Conservation (phyloP, 345 rosid species). For the Psidium friedrichsthalianum region DNA sequence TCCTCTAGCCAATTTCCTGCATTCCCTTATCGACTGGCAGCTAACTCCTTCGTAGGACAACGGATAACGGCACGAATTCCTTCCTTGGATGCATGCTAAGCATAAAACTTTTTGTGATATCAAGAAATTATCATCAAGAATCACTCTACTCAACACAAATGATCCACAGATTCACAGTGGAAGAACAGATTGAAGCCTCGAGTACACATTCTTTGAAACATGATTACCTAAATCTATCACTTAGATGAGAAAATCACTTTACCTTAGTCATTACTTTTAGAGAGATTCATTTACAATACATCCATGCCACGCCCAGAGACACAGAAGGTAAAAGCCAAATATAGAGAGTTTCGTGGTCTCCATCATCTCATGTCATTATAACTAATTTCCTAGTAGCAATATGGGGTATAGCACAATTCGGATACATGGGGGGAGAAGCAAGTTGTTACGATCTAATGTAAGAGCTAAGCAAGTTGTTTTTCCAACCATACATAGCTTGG, state of each 20-base stretch:
- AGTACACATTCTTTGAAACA: not conserved
- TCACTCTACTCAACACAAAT: not conserved
- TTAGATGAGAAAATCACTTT: not conserved
- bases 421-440: slow-evolving; percentile 3
- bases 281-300: not conserved
- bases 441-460: slow-evolving; percentile 20
- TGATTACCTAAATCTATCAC: not conserved
- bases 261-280: not conserved
- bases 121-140: not conserved
- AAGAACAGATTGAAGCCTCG: not conserved
- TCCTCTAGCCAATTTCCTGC: slow-evolving; percentile 77
- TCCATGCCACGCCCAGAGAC: not conserved
- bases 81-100: slow-evolving; percentile 47
- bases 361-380: not conserved
- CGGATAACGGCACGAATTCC: slow-evolving; percentile 78
- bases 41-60: slow-evolving; percentile 88
- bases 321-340: not conserved
- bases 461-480: not conserved
- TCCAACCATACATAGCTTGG: not conserved
- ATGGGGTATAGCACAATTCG: not conserved
- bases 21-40: slow-evolving; percentile 87
- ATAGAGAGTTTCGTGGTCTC: not conserved
- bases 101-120: not conserved
- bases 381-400: slow-evolving; percentile 18
- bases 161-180: not conserved